A percentile compares a stretch with the other conserved stretches of the same genome.
Evolutionary conservation across 2,329 filamentous ascomycete genomes (phyloP).

Genomic region (Ilyonectria mors-panacis): DNA sequence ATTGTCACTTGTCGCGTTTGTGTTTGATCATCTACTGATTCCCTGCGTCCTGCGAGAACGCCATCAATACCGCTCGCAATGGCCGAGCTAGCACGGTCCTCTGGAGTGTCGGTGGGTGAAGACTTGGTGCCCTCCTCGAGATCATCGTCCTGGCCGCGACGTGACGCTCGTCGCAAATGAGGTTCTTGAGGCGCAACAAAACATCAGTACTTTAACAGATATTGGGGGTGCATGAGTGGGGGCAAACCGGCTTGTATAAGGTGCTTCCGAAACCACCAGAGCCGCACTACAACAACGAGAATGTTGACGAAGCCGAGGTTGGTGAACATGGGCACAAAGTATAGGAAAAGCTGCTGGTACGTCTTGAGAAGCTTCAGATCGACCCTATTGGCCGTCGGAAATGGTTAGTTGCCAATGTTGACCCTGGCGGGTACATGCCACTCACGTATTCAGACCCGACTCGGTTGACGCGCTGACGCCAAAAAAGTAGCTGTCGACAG

Average conservation of each 20-base stretch:
- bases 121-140: slow-evolving; percentile 20
- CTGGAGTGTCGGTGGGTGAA: background rate
- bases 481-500: slow-evolving; percentile 66
- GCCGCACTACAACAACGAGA: slow-evolving; percentile 61
- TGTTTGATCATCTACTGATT: background rate
- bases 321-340: slow-evolving; percentile 63
- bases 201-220: background rate
- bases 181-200: slow-evolving; percentile 30
- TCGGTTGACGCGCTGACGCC: slow-evolving; percentile 65
- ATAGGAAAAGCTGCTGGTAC: slow-evolving; percentile 68
- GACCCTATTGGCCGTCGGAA: slow-evolving; percentile 52
- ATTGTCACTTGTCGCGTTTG: background rate
- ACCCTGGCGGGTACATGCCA: slow-evolving; percentile 10
- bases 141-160: slow-evolving; percentile 7
- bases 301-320: slow-evolving; percentile 67
- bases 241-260: slow-evolving; percentile 56
- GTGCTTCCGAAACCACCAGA: slow-evolving; percentile 65
- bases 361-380: slow-evolving; percentile 64
- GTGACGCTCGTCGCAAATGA: slow-evolving; percentile 26
- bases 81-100: background rate
- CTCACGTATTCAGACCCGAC: slow-evolving; percentile 66
- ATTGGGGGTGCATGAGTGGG: background rate
- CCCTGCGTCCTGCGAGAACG: background rate
- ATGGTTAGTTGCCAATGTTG: slow-evolving; percentile 23
- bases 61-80: background rate